These are phyloP conservation scores for Dactylellina drechsleri DNA, from an alignment of 2,329 filamentous ascomycete species.

Conservation along the genomic window DNA sequence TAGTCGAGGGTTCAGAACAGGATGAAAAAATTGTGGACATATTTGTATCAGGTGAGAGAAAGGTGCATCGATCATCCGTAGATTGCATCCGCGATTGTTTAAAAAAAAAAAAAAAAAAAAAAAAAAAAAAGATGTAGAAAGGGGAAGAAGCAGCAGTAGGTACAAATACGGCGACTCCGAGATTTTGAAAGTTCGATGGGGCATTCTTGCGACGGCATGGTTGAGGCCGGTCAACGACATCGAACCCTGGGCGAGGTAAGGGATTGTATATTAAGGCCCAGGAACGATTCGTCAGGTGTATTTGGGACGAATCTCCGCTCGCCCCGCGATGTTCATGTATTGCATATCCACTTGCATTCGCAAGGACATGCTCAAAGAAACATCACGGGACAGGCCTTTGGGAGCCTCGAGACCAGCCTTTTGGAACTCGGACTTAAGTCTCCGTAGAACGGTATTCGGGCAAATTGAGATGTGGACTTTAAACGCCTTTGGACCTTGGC, in stretches of 20 bases:
- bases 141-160: no score
- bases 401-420: constrained; percentile 6
- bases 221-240: constrained; percentile 26
- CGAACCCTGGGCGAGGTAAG: constrained; percentile 7
- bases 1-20: background rate
- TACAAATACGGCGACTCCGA: no score
- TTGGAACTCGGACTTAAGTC: constrained; percentile 36
- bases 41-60: constrained; percentile 31
- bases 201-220: constrained; percentile 19
- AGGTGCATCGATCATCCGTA: constrained; percentile 18
- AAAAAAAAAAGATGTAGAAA: no score
- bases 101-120: no score
- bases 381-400: constrained; percentile 36
- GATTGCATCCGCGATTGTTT: background rate
- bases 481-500: background rate
- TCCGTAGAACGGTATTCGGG: constrained; percentile 36
- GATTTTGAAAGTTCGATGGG: no score
- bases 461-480: constrained; percentile 19
- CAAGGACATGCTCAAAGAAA: background rate
- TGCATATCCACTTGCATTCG: background rate
- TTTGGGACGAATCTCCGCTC: constrained; percentile 34
- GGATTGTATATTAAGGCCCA: constrained; percentile 33
- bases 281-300: constrained; percentile 37
- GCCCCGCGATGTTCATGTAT: constrained; percentile 5
- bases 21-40: constrained; percentile 32